These are phyloP conservation scores for Penicillium cosmopolitanum DNA, from an alignment of 495 filamentous ascomycete species.

Conservation along the genomic window DNA sequence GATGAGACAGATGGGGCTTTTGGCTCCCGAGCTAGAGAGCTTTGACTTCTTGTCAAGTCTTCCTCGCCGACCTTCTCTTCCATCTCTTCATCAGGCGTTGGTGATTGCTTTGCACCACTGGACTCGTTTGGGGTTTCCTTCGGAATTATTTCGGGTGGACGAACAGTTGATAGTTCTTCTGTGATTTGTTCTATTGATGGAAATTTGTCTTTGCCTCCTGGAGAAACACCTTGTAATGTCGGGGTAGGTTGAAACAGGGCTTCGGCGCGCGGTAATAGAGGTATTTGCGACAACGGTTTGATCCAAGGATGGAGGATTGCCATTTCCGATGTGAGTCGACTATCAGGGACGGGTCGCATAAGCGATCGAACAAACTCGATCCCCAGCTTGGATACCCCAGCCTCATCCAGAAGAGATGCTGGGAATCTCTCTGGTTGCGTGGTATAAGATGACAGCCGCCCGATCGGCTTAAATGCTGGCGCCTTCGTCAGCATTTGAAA, in stretches of 20 bases:
- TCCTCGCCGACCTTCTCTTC: background rate
- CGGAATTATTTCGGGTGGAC: too few relatives aligned
- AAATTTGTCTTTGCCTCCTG: background rate
- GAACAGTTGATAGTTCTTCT: background rate
- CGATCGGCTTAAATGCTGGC: conserved; percentile 1
- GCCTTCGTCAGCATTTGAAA: conserved; percentile 20
- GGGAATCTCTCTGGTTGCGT: conserved; percentile 7
- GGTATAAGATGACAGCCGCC: conserved; percentile 2
- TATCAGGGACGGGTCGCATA: conserved; percentile 10
- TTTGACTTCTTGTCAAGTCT: background rate
- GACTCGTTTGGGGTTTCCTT: background rate
- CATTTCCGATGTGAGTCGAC: conserved; percentile 2
- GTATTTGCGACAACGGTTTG: background rate
- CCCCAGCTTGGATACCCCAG: conserved; percentile 3
- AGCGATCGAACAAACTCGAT: conserved; percentile 13
- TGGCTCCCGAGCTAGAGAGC: background rate
- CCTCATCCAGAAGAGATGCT: background rate
- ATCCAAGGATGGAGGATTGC: conserved; percentile 2
- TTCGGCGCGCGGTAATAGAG: background rate
- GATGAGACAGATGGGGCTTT: background rate
- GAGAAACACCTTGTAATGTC: background rate
- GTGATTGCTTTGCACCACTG: too few relatives aligned
- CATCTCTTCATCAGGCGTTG: background rate
- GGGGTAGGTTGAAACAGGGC: background rate
- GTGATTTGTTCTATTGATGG: background rate